These are phyloP conservation scores for Plectosphaerella cucumerina DNA, from an alignment of 2,329 filamentous ascomycete species.

Conservation along the genomic window DNA sequence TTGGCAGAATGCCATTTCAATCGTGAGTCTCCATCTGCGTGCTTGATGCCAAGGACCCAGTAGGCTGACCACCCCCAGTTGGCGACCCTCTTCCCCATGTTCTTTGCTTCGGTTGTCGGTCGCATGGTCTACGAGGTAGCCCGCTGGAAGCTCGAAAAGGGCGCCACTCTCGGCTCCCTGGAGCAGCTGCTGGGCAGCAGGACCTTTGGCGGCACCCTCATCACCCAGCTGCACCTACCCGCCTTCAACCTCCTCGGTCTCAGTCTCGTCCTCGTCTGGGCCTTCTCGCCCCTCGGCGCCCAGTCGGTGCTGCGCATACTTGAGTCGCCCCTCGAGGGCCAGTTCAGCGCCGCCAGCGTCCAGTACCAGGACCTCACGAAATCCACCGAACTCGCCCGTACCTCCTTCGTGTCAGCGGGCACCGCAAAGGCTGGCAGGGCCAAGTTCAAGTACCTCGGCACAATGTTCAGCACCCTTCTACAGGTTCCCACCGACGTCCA, in stretches of 20 bases:
- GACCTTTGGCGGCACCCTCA: conserved; percentile 19
- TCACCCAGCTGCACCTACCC: conserved; percentile 19
- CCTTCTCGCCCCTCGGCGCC: conserved; percentile 22
- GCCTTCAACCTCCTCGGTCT: conserved; percentile 19
- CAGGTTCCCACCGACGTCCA: conserved; percentile 15
- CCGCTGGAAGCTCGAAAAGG: conserved; percentile 21
- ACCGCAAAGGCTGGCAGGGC: neutral
- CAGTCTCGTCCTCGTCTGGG: conserved; percentile 20
- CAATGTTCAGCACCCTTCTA: conserved; percentile 13
- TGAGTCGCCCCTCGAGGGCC: neutral
- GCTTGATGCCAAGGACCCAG: too few relatives aligned
- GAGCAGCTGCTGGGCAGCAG: conserved; percentile 25
- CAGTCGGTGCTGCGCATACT: conserved; percentile 20
- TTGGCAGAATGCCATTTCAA: neutral
- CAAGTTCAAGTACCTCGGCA: neutral
- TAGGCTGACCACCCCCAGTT: neutral
- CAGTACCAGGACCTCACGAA: conserved; percentile 2
- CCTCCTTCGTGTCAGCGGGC: neutral
- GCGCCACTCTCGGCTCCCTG: conserved; percentile 19
- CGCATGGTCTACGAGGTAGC: conserved; percentile 19
- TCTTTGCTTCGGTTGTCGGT: conserved; percentile 22
- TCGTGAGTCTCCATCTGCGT: neutral
- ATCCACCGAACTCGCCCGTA: neutral
- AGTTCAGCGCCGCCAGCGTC: neutral
- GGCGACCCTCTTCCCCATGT: conserved; percentile 21